Evolutionary conservation across 1,139 yeast genomes (phyloP).

Genomic region (Debaryomycetaceae sp.): DNA sequence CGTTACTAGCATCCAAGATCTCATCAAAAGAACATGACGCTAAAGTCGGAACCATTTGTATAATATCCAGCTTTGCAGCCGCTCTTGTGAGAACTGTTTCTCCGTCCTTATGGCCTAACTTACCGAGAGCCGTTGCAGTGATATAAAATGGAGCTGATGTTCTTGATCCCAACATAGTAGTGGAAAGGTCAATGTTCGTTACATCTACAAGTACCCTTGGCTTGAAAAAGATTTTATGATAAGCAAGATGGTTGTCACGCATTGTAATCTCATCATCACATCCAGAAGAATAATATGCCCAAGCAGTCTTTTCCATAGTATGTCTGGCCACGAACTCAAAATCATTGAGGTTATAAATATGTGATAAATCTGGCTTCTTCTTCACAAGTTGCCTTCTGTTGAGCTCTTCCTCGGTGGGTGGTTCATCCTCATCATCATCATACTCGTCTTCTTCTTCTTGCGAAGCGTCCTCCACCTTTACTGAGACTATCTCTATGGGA

Average conservation of each 20-base stretch:
- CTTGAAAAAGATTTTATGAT: constrained; percentile 79
- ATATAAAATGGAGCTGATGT: constrained; percentile 61
- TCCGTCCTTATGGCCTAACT: constrained; percentile 75
- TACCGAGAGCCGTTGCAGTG: constrained; percentile 79
- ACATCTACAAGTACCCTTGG: constrained; percentile 81
- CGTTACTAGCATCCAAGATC: constrained; percentile 54
- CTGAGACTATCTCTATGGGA: constrained; percentile 22
- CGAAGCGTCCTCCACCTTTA: constrained; percentile 1
- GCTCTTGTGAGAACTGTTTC: constrained; percentile 75
- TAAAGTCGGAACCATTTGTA: constrained; percentile 80
- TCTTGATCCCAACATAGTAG: constrained; percentile 40
- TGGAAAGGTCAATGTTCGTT: constrained; percentile 31
- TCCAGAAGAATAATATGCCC: constrained; percentile 92
- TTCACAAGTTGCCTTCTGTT: constrained; percentile 21
- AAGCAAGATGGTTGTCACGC: constrained; percentile 86
- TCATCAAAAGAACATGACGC: constrained; percentile 76
- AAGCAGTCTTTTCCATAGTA: constrained; percentile 66
- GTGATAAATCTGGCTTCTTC: constrained; percentile 59
- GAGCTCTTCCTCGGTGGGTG: constrained; percentile 30
- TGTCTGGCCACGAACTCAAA: constrained; percentile 83
- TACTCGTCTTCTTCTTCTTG: constrained; percentile 19
- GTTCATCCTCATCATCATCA: constrained; percentile 32
- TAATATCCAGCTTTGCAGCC: constrained; percentile 61
- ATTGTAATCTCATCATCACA: constrained; percentile 88
- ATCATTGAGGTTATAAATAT: constrained; percentile 68